Evolutionary conservation across 257 asterid genomes (phyloP).

Genomic region (Primulina tabacum): DNA sequence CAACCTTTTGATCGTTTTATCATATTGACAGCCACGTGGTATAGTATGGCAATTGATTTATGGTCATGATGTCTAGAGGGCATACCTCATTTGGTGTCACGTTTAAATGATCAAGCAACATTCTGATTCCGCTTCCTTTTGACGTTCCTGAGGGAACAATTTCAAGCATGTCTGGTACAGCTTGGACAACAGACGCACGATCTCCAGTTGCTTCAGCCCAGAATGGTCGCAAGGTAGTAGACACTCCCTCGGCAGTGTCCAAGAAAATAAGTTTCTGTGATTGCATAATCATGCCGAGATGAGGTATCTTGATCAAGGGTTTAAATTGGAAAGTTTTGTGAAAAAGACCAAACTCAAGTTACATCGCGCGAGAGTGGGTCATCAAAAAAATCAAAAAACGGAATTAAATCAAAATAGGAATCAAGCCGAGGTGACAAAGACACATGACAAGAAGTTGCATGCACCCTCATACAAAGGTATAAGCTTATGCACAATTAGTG

Average conservation of each 20-base stretch:
- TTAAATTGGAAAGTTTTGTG: no score
- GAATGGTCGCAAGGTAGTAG: conserved; percentile 69
- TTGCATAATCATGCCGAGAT: conserved; percentile 20
- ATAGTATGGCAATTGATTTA: background rate
- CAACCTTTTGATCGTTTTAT: no score
- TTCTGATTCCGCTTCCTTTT: conserved; percentile 78
- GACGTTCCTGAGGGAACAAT: conserved; percentile 90
- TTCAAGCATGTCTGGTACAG: conserved; percentile 90
- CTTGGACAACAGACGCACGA: conserved; percentile 92
- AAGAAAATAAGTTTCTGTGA: conserved; percentile 83
- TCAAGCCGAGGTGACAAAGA: no score
- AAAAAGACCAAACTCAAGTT: no score
- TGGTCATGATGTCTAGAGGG: conserved; percentile 13
- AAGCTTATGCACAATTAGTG: background rate
- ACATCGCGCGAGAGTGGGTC: background rate
- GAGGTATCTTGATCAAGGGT: conserved; percentile 9
- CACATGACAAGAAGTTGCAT: no score
- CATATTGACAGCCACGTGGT: no score
- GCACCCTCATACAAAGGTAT: background rate
- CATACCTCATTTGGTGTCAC: conserved; percentile 81
- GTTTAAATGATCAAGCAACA: conserved; percentile 90
- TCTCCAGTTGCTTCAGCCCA: conserved; percentile 78
- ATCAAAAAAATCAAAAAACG: background rate
- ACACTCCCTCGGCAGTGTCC: conserved; percentile 80
- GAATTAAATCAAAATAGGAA: background rate